A percentile compares a stretch with the other conserved stretches of the same genome.
Conservation (phyloP, 768 basidiomycete genomes). For the Amanita muscaria region DNA sequence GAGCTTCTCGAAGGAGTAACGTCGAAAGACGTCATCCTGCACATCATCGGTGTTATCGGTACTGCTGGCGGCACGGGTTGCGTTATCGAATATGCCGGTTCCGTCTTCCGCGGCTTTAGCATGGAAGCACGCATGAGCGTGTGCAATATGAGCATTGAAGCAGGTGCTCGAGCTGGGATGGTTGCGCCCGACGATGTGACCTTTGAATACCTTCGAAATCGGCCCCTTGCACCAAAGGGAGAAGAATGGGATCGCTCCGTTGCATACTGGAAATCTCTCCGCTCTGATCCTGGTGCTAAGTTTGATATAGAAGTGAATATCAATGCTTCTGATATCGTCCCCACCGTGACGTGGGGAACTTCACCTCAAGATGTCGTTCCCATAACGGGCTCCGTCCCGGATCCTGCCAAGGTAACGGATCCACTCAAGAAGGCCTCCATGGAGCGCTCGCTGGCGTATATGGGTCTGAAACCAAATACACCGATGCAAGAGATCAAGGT, state of each 20-base stretch:
- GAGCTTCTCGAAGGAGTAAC: constrained; percentile 72
- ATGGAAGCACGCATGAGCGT: constrained; percentile 91
- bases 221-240: constrained; percentile 76
- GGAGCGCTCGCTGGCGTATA: constrained; percentile 72
- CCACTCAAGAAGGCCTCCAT: constrained; percentile 59
- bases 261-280: constrained; percentile 78
- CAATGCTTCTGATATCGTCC: constrained; percentile 76
- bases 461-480: constrained; percentile 75
- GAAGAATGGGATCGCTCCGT: constrained; percentile 81
- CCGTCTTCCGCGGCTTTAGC: constrained; percentile 72
- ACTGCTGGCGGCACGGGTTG: constrained; percentile 91
- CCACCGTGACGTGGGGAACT: constrained; percentile 90
- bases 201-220: constrained; percentile 72
- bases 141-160: constrained; percentile 96
- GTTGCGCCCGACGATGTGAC: constrained; percentile 85
- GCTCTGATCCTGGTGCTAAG: constrained; percentile 72
- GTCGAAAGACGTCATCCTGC: constrained; percentile 85
- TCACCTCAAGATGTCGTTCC: constrained; percentile 83
- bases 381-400: constrained; percentile 75
- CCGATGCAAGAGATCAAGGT: constrained; percentile 71
- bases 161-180: constrained; percentile 89
- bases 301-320: constrained; percentile 81
- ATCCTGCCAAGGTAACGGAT: constrained; percentile 60
- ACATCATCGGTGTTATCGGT: constrained; percentile 86
- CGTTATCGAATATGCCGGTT: constrained; percentile 90